Conservation (phyloP, 768 basidiomycete species). For the Boletus rex-veris region DNA sequence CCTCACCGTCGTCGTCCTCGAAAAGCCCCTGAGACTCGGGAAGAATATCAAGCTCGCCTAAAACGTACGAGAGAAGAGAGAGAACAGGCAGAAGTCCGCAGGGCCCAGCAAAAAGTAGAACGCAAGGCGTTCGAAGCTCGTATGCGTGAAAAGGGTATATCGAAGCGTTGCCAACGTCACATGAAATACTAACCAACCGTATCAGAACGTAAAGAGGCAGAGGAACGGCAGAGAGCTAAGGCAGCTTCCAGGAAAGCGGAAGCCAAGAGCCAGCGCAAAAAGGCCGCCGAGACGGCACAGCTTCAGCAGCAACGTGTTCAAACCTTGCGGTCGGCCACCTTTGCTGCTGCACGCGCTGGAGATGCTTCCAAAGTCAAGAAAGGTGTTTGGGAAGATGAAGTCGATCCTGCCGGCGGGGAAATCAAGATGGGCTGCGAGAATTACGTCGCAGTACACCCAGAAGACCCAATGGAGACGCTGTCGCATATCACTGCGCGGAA, state of each 20-base stretch:
- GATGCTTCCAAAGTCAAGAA: conserved; percentile 54
- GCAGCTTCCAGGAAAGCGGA: conserved; percentile 53
- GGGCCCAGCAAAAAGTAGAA: conserved; percentile 41
- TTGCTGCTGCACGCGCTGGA: conserved; percentile 60
- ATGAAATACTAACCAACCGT: conserved; percentile 10
- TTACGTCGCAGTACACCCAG: conserved; percentile 43
- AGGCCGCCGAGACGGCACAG: conserved; percentile 47
- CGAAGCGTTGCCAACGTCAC: background rate
- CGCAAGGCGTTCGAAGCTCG: conserved; percentile 44
- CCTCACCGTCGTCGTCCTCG: conserved; percentile 16
- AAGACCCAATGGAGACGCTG: conserved; percentile 64
- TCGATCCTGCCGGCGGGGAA: conserved; percentile 73
- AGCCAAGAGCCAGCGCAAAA: conserved; percentile 44
- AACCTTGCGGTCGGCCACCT: conserved; percentile 54
- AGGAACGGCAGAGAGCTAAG: conserved; percentile 55
- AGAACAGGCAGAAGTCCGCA: conserved; percentile 49
- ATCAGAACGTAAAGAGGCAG: conserved; percentile 50
- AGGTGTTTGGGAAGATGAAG: conserved; percentile 63
- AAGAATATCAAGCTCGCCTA: conserved; percentile 51
- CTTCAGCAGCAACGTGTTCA: conserved; percentile 50
- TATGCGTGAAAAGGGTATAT: conserved; percentile 51
- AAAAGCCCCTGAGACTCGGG: conserved; percentile 41
- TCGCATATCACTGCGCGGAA: conserved; percentile 60
- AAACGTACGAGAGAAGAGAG: conserved; percentile 51
- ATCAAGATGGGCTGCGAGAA: conserved; percentile 52